phyloP scores from a whole-genome alignment of 2,329 filamentous ascomycete species.

The Emmonsiellopsis sp. region DNA sequence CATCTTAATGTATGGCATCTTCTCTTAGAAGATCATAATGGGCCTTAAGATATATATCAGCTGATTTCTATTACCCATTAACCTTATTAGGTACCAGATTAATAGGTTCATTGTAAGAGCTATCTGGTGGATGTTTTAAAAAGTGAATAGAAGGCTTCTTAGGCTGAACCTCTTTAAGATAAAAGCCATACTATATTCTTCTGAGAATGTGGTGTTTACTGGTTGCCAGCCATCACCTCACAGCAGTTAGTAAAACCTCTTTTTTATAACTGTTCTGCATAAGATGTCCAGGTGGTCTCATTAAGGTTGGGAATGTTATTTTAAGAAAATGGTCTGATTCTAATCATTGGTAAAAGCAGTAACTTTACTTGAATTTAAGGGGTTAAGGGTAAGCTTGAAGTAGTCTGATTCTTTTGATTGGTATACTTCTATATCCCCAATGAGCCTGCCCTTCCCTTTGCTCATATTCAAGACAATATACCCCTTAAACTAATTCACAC shows the following conservation, averaged over 20 bases:
- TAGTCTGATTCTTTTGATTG: constrained; percentile 27
- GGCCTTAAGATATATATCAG: no score
- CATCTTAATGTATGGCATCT: no score
- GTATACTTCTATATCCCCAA: no score
- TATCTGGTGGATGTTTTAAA: constrained; percentile 7
- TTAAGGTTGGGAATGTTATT: constrained; percentile 25
- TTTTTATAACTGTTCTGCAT: constrained; percentile 14
- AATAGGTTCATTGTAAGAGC: constrained; percentile 16
- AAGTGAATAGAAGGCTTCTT: constrained; percentile 19
- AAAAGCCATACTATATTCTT: constrained; percentile 37
- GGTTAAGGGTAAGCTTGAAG: constrained; percentile 34
- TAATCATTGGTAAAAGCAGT: constrained; percentile 38
- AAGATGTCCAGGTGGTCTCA: constrained; percentile 20
- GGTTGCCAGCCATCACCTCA: constrained; percentile 33
- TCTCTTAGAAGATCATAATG: no score
- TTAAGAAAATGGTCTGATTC: constrained; percentile 40
- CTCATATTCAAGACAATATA: no score
- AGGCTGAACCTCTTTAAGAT: constrained; percentile 30
- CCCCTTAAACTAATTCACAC: no score
- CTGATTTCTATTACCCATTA: no score
- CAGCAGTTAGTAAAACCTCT: constrained; percentile 23
- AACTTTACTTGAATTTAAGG: constrained; percentile 32
- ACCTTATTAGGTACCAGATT: no score
- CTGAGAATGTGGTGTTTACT: constrained; percentile 32
- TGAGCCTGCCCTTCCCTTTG: no score